Conservation (phyloP, 306 rosid species). For the Vigna radiata region DNA sequence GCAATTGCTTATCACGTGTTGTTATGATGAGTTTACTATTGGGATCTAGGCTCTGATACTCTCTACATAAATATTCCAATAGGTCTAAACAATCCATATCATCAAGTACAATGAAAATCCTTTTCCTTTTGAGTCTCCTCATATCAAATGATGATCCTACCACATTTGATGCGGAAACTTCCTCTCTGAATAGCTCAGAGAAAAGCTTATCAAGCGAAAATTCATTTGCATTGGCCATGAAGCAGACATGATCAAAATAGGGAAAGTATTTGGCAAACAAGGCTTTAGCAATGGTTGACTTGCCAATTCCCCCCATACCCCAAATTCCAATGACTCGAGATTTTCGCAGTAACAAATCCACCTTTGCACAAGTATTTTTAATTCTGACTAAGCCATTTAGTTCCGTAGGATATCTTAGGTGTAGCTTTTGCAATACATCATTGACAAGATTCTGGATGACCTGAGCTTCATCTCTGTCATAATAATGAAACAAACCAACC, state of each 20-base stretch:
- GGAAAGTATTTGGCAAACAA: not conserved
- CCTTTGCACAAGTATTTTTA: not conserved
- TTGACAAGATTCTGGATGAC: slow-evolving; percentile 27
- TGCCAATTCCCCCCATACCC: slow-evolving; percentile 48
- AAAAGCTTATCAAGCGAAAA: not conserved
- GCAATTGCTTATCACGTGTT: slow-evolving; percentile 31
- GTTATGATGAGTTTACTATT: slow-evolving; percentile 38
- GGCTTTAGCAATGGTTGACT: slow-evolving; percentile 32
- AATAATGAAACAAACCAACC: not conserved
- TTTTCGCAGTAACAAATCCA: not conserved
- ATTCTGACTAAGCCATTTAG: slow-evolving; percentile 6
- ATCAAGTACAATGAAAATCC: slow-evolving; percentile 40
- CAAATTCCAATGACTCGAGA: slow-evolving; percentile 27
- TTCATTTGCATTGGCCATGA: slow-evolving; percentile 27
- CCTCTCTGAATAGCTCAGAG: not conserved
- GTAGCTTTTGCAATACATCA: slow-evolving; percentile 19
- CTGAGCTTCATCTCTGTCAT: slow-evolving; percentile 23
- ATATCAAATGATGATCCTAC: not conserved
- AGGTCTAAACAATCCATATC: not conserved
- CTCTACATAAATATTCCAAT: slow-evolving; percentile 21
- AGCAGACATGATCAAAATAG: slow-evolving; percentile 19
- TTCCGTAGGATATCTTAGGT: not conserved
- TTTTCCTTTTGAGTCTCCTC: slow-evolving; percentile 13
- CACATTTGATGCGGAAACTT: not conserved
- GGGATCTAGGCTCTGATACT: not conserved